Base-by-base conservation (phyloP, 2,329 filamentous ascomycete genomes). In the Laburnicola sp. region DNA sequence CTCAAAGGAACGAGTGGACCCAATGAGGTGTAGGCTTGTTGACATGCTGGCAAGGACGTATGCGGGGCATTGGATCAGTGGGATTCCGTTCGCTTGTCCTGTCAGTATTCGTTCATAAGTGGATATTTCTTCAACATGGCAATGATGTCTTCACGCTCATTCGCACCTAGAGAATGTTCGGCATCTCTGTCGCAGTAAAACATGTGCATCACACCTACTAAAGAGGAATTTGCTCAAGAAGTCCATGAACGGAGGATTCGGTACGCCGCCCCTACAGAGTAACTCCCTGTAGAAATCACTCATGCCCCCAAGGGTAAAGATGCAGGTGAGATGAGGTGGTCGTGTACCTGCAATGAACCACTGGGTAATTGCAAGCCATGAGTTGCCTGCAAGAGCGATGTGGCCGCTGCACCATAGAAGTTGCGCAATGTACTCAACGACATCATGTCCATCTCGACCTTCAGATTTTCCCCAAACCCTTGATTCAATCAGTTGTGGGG, bases 261-360 rank as follows among this genome's bases (percentile, higher is more conserved):
- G 57, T 1, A 55, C 41, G 2, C 58, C 56, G 7, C 78, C 77
- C 4, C 77, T 71, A 31, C 66, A 69, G 53, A 78, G 75, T 25
- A 76, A 72, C 54, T 80, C 78, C 2, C 77, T 73, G 52, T 77
- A 80, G 3, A 79, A 56, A 53, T 81, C 78, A 0, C 71, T 71
- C 34, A 65, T 73, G 8, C 75, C 78, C 58, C 81, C 78, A 76
- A 76, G 77, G 38, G 68, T 80, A 0, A 75, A 76, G 31, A 80
- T 77, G 0, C 70, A 69, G n/a, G 68, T 68, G 4, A 79, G 65
- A 9, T 65, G 69, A 0, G 76, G 77, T 6, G 77, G 77, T 16
- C 71, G 63, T 36, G 72, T 59, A 0, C 74, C 65, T 0, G 75
- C 77, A 9, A 78, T 70, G 41, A 74, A 74, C 71, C 73, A 76